Conservation (phyloP, 306 rosid genomes). For the Dryas alaskensis region DNA sequence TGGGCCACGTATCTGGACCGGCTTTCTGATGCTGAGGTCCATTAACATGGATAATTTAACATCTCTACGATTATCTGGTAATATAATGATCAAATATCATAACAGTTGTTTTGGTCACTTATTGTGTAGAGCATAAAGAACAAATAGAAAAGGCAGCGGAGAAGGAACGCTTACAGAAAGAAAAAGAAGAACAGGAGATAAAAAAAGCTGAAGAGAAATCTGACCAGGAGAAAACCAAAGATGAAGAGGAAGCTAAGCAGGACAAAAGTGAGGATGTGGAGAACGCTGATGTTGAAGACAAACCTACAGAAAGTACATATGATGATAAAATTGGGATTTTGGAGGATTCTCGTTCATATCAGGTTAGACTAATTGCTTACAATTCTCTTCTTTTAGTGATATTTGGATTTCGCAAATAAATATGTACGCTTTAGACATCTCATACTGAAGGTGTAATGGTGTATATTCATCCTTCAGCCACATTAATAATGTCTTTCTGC, state of each 20-base stretch:
- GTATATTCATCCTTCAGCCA: conserved; percentile 5
- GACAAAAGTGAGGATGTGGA: conserved; percentile 36
- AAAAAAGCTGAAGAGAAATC: conserved; percentile 60
- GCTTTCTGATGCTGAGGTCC: background rate
- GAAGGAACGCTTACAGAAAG: conserved; percentile 72
- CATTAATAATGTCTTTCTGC: background rate
- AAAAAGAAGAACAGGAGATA: conserved; percentile 49
- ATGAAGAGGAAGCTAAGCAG: conserved; percentile 41
- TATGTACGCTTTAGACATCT: background rate
- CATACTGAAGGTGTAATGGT: background rate
- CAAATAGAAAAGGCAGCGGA: conserved; percentile 92
- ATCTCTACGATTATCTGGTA: background rate
- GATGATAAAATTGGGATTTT: conserved; percentile 40
- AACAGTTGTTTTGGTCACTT: conserved; percentile 20
- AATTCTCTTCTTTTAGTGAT: background rate
- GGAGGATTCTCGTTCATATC: conserved; percentile 41
- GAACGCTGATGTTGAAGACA: conserved; percentile 38
- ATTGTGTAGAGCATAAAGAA: conserved; percentile 76
- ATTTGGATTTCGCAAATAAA: background rate
- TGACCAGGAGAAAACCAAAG: conserved; percentile 47
- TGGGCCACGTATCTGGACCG: background rate
- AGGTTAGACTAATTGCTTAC: conserved; percentile 43
- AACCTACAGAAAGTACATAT: conserved; percentile 31
- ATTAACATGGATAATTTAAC: background rate
- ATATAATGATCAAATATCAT: background rate